Conservation (phyloP, 2,329 filamentous ascomycete genomes). For the Phyllosticta citribraziliensis region DNA sequence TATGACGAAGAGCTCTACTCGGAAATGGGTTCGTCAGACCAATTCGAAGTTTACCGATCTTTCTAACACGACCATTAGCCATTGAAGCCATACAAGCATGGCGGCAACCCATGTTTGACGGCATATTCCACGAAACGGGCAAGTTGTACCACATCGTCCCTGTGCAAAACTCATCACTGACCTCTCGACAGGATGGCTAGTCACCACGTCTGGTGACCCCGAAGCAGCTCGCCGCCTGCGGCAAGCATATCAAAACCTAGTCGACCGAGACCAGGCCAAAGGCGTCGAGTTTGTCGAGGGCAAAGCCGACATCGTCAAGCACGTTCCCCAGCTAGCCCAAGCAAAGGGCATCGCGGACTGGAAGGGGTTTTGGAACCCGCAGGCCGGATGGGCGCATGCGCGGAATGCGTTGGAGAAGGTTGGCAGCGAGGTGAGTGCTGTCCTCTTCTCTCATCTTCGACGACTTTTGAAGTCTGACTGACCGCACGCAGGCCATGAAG, state of each 20-base stretch:
- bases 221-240: conserved; percentile 10
- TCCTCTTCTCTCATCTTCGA: conserved; percentile 11
- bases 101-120: conserved; percentile 11
- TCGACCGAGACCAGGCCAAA: conserved; percentile 5
- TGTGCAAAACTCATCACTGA: not conserved
- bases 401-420: conserved; percentile 10
- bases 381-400: conserved; percentile 16
- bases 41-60: not conserved
- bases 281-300: conserved; percentile 12
- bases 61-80: not conserved
- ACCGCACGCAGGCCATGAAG: conserved; percentile 12
- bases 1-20: conserved; percentile 14
- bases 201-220: conserved; percentile 13
- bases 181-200: conserved; percentile 9
- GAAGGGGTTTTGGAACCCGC: conserved; percentile 17
- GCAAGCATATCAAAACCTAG: conserved; percentile 12
- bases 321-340: conserved; percentile 10
- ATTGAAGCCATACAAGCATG: conserved; percentile 14
- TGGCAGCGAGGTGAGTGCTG: conserved; percentile 7
- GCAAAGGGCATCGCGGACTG: conserved; percentile 12
- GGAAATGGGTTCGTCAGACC: conserved; percentile 11
- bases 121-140: conserved; percentile 11
- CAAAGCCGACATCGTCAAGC: conserved; percentile 10
- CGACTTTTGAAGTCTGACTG: conserved; percentile 16
- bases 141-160: not conserved